Evolutionary conservation across 148 eudicot species (phyloP).

Genomic region (Euryodendron excelsum): DNA sequence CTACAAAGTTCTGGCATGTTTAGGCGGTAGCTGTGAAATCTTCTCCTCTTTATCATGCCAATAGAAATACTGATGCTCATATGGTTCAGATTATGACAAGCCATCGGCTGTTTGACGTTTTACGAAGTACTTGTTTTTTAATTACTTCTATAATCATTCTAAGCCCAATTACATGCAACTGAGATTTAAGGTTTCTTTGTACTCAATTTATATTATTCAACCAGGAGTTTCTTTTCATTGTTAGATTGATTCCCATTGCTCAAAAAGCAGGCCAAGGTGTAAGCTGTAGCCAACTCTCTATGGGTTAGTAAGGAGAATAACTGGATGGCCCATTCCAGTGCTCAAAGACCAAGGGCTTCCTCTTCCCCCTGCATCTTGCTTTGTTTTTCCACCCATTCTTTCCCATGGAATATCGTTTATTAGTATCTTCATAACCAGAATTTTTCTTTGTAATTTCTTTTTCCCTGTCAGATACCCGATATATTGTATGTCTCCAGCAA

Average conservation of each 20-base stretch:
- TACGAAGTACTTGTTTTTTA: background rate
- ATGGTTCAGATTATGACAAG: background rate
- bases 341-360: background rate
- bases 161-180: background rate
- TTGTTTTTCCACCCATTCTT: background rate
- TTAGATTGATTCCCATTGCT: background rate
- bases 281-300: too few relatives aligned
- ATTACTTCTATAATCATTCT: background rate
- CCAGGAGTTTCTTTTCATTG: background rate
- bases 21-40: slow-evolving; percentile 39
- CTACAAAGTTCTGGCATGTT: slow-evolving; percentile 70
- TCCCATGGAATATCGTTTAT: background rate
- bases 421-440: background rate
- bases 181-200: background rate
- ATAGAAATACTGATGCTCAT: background rate
- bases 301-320: too few relatives aligned
- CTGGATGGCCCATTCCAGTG: background rate
- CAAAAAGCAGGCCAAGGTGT: background rate
- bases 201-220: background rate
- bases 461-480: background rate
- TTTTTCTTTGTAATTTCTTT: background rate
- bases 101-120: background rate
- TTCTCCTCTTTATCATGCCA: background rate
- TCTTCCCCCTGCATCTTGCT: background rate
- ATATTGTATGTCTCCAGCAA: background rate